A percentile compares a stretch with the other conserved stretches of the same genome.
Evolutionary conservation across 148 eudicot genomes (phyloP).

Genomic region (Camellia japonica): DNA sequence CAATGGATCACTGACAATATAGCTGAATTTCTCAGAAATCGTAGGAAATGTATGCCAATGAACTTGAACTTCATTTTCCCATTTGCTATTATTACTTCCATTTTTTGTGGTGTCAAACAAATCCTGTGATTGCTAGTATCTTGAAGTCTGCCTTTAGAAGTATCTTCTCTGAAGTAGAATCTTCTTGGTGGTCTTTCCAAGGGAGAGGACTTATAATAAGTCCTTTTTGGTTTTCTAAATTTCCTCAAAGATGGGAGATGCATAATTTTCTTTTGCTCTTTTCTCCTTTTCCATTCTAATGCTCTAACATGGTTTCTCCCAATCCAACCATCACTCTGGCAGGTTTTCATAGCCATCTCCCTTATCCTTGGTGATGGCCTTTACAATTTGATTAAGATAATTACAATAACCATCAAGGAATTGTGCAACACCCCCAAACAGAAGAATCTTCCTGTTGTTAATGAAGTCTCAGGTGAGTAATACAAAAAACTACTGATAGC

Average conservation of each 20-base stretch:
- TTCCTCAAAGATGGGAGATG: not conserved
- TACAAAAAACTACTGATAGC: not conserved
- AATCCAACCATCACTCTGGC: not conserved
- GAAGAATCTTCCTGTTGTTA: slow-evolving; percentile 45
- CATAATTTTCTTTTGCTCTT: not conserved
- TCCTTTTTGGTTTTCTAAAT: not conserved
- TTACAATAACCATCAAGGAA: slow-evolving; percentile 46
- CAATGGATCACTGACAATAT: not conserved
- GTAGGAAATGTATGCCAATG: not conserved
- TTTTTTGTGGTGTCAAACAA: not conserved
- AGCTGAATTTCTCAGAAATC: too few relatives aligned
- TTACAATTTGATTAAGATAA: slow-evolving; percentile 64
- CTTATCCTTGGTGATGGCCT: slow-evolving; percentile 74
- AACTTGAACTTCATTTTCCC: not conserved
- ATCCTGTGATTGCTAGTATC: not conserved
- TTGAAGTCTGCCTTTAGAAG: not conserved
- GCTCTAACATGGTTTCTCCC: not conserved
- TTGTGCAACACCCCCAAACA: slow-evolving; percentile 40
- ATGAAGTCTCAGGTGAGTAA: slow-evolving; percentile 46
- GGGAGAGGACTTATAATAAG: not conserved
- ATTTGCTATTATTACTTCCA: too few relatives aligned
- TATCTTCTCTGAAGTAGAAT: not conserved
- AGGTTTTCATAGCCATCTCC: slow-evolving; percentile 67
- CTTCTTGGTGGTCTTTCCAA: not conserved
- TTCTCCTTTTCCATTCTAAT: not conserved